Base-by-base conservation (phyloP, 495 filamentous ascomycete genomes). In the Jackrogersella minutella region DNA sequence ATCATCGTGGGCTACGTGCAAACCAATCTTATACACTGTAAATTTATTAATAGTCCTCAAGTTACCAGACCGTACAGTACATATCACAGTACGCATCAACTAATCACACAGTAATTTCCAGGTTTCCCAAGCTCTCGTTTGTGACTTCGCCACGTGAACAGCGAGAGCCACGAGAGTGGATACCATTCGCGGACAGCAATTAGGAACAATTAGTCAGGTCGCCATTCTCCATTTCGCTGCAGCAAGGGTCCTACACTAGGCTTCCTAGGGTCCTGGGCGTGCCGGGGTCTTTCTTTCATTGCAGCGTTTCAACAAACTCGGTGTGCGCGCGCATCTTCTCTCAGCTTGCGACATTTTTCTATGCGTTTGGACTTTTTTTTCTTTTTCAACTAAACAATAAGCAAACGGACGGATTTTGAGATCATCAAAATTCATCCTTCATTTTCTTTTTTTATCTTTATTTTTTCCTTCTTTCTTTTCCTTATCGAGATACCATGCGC, bases 401-500 rank as follows among this genome's bases (percentile, higher is more conserved):
- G 8, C 49, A 22, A 37, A n/a, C 33, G 13, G 16, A 16, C 49
- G 19, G 17, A 33, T 13, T 34, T n/a, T 31, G 1, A 3, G 16
- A 21, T 36, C 33, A 14, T 9, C n/a, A n/a, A 34, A 36, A 9
- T 43, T 56, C 51, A 54, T 39, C 34, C 13, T 19, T 53, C 31
- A 26, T 33, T 49, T 37, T 14, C 44, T 5, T 33, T 37, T 36
- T 58, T 49, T 17, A 22, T 5, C 39, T 17, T 17, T 10, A 6
- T 30, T 36, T 56, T 41, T 53, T 33, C 1, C 11, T 34, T 46
- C 33, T 24, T 43, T 41, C 5, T 17, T 47, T 33, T 11, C 24
- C 30, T 52, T 37, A 67, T 58, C 14, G 54, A 63, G 66, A 69
- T 69, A 69, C 50, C 47, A 69, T 69, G 66, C 66, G 66, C 60